These are phyloP conservation scores for Lentinula guzmanii DNA, from an alignment of 768 basidiomycete genomes.

Conservation along the genomic window DNA sequence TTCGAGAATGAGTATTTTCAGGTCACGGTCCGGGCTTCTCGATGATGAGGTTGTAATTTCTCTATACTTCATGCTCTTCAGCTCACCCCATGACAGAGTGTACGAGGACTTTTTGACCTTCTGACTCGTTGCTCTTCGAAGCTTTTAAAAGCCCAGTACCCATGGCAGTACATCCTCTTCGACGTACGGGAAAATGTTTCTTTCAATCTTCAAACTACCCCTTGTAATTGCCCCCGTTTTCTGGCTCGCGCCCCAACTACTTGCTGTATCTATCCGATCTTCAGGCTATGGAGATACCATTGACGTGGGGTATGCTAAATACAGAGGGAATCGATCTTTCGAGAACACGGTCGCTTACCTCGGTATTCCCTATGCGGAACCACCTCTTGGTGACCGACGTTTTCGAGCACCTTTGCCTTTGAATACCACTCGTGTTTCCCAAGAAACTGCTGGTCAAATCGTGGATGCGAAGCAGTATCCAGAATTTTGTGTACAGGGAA, in stretches of 20 bases:
- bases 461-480: conserved; percentile 52
- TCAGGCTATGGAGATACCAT: conserved; percentile 24
- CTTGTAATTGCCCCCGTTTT: background rate
- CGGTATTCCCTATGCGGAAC: conserved; percentile 55
- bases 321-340: conserved; percentile 45
- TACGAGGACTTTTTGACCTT: background rate
- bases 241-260: background rate
- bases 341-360: conserved; percentile 53
- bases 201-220: background rate
- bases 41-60: too few species aligned
- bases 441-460: conserved; percentile 27
- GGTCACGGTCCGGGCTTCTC: too few species aligned
- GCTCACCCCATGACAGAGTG: background rate
- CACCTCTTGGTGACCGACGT: conserved; percentile 44
- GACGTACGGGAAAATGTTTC: background rate
- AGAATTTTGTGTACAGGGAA: conserved; percentile 55
- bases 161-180: background rate
- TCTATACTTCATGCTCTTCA: background rate
- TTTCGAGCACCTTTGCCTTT: conserved; percentile 50
- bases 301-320: conserved; percentile 54
- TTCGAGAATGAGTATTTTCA: too few species aligned
- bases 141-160: background rate
- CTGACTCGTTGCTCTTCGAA: background rate
- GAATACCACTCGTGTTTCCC: conserved; percentile 36
- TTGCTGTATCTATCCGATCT: background rate